These are phyloP conservation scores for Penicillium sp. DNA, from an alignment of 2,329 filamentous ascomycete species.

Conservation along the genomic window DNA sequence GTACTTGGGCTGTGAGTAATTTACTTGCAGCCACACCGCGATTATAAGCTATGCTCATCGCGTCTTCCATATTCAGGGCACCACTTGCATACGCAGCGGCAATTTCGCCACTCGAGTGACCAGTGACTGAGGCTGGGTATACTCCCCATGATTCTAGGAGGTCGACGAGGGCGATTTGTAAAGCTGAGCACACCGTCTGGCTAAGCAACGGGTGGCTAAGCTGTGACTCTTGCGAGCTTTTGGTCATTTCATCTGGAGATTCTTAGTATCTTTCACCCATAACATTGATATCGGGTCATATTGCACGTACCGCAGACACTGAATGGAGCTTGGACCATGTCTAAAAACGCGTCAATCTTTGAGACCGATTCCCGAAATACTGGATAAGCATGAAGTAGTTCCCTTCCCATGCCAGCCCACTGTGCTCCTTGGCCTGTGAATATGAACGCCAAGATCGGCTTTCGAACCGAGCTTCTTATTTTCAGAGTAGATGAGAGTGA, in stretches of 20 bases:
- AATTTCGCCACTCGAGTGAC: constrained; percentile 28
- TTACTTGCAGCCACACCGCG: constrained; percentile 14
- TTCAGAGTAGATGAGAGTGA: not conserved
- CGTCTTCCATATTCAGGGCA: constrained; percentile 2
- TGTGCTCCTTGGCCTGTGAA: constrained; percentile 25
- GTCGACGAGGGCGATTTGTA: constrained; percentile 28
- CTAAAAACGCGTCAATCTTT: not conserved
- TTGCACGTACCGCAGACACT: not conserved
- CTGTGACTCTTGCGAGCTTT: not conserved
- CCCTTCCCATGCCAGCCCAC: constrained; percentile 21
- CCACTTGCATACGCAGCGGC: constrained; percentile 7
- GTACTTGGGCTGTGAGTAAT: not conserved
- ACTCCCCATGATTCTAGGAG: constrained; percentile 20
- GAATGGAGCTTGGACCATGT: not conserved
- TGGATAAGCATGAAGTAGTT: constrained; percentile 1
- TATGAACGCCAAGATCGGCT: constrained; percentile 2
- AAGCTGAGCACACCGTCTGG: constrained; percentile 22
- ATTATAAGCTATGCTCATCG: constrained; percentile 18
- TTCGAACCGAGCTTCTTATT: not conserved
- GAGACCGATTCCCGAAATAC: not conserved
- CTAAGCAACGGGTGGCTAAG: constrained; percentile 1
- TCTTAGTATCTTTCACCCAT: not conserved
- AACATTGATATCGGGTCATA: not conserved
- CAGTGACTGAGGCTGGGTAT: constrained; percentile 17
- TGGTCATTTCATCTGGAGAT: not conserved